Percentiles rank a stretch among this genome's conserved stretches.
Evolutionary conservation across 2,329 filamentous ascomycete species (phyloP).

Genomic region (Fusarium burgessii): DNA sequence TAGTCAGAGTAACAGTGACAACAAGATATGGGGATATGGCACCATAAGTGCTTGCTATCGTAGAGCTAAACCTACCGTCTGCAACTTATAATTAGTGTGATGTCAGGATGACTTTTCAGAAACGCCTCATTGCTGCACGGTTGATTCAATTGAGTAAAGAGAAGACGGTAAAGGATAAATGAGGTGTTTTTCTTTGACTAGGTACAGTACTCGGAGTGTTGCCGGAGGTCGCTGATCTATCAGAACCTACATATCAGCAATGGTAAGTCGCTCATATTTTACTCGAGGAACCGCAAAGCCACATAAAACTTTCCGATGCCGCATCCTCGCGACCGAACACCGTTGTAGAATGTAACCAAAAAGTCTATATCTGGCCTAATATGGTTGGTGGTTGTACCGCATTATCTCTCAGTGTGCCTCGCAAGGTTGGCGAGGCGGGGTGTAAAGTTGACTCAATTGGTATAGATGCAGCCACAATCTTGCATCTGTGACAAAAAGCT

Average conservation of each 20-base stretch:
- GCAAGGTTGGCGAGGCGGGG: slow-evolving; percentile 25
- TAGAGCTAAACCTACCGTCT: slow-evolving; percentile 4
- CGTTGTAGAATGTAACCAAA: slow-evolving; percentile 22
- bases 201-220: slow-evolving; percentile 8
- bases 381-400: slow-evolving; percentile 34
- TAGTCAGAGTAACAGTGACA: not conserved
- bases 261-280: slow-evolving; percentile 13
- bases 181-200: slow-evolving; percentile 29
- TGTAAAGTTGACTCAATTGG: slow-evolving; percentile 25
- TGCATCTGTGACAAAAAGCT: not conserved
- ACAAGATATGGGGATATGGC: slow-evolving; percentile 7
- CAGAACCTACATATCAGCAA: not conserved
- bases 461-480: slow-evolving; percentile 35
- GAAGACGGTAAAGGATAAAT: not conserved
- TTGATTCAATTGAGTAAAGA: slow-evolving; percentile 18
- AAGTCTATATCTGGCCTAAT: slow-evolving; percentile 1
- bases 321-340: slow-evolving; percentile 28
- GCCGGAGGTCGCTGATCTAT: slow-evolving; percentile 25
- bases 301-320: slow-evolving; percentile 34
- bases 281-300: slow-evolving; percentile 16
- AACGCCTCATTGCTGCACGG: slow-evolving; percentile 33
- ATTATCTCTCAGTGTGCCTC: slow-evolving; percentile 18
- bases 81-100: slow-evolving; percentile 10
- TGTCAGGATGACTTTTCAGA: slow-evolving; percentile 31
- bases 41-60: slow-evolving; percentile 4